Evolutionary conservation across 1,139 yeast species (phyloP).

Genomic region (Pichia sp.): DNA sequence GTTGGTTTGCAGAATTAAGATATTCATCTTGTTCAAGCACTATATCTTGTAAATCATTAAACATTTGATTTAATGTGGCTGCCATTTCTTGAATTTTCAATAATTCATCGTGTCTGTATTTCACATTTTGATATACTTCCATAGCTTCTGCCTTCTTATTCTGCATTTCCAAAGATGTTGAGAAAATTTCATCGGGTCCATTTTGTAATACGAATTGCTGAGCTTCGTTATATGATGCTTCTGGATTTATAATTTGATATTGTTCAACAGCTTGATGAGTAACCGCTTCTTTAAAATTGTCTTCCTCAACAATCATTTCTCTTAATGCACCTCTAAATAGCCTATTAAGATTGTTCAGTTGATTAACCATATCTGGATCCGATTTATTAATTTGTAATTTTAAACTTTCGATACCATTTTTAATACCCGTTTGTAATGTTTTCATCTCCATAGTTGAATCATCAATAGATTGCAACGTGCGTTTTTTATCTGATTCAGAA

Average conservation of each 20-base stretch:
- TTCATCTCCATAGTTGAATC: conserved; percentile 9
- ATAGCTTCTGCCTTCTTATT: conserved; percentile 17
- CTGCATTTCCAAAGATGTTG: conserved; percentile 17
- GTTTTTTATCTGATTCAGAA: conserved; percentile 12
- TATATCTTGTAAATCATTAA: conserved; percentile 20
- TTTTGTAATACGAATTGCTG: conserved; percentile 18
- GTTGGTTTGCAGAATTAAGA: conserved; percentile 12
- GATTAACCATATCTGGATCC: conserved; percentile 20
- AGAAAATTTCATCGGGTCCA: conserved; percentile 17
- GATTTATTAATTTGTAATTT: conserved; percentile 12
- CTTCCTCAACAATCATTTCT: conserved; percentile 14
- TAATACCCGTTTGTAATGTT: conserved; percentile 13
- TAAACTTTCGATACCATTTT: conserved; percentile 14
- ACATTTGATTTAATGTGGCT: conserved; percentile 16
- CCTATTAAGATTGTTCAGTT: conserved; percentile 20
- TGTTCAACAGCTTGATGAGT: conserved; percentile 20
- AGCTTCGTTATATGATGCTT: conserved; percentile 18
- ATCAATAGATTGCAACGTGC: conserved; percentile 7
- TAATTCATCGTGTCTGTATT: conserved; percentile 19
- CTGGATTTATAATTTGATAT: conserved; percentile 19
- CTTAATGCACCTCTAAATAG: conserved; percentile 14
- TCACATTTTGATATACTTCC: conserved; percentile 18
- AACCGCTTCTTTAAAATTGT: conserved; percentile 12
- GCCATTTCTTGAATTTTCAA: conserved; percentile 19
- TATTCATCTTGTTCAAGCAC: conserved; percentile 19